Evolutionary conservation across 176 grass and related monocot genomes (phyloP).

Genomic region (Phoenix roebelenii): DNA sequence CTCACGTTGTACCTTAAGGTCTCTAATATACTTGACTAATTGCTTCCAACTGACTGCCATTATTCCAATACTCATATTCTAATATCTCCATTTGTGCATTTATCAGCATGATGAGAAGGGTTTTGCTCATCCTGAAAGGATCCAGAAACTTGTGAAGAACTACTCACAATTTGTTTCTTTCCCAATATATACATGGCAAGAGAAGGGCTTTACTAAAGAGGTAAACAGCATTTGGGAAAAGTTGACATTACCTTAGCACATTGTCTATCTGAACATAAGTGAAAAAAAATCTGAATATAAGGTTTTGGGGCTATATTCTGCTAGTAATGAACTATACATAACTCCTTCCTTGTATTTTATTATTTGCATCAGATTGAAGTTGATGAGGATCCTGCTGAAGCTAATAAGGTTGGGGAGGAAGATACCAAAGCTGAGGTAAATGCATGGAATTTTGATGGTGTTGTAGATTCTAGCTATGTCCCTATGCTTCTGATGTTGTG

Average conservation of each 20-base stretch:
- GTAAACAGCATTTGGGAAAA: conserved; percentile 14
- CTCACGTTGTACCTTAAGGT: conserved; percentile 94
- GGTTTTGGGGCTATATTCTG: not conserved
- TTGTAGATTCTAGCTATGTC: not conserved
- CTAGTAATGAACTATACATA: too few species aligned
- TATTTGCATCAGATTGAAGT: conserved; percentile 58
- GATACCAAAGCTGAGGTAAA: conserved; percentile 61
- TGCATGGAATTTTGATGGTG: not conserved
- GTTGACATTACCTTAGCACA: not conserved
- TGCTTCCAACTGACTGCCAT: too few species aligned
- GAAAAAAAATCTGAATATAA: not conserved
- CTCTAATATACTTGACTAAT: conserved; percentile 13
- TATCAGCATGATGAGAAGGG: conserved; percentile 73
- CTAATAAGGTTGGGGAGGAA: conserved; percentile 53
- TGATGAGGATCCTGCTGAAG: conserved; percentile 71
- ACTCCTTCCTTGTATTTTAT: conserved; percentile 1
- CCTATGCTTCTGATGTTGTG: too few species aligned
- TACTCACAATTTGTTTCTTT: conserved; percentile 99
- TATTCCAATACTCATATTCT: too few species aligned
- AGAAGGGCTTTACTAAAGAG: conserved; percentile 92
- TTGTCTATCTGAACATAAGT: too few species aligned
- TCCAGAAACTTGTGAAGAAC: conserved; percentile 94
- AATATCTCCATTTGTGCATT: too few species aligned
- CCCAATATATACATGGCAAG: conserved; percentile 94
- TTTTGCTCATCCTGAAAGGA: conserved; percentile 89